Evolutionary conservation across 768 basidiomycete species (phyloP).

Genomic region (Boletus pseudopeckii): DNA sequence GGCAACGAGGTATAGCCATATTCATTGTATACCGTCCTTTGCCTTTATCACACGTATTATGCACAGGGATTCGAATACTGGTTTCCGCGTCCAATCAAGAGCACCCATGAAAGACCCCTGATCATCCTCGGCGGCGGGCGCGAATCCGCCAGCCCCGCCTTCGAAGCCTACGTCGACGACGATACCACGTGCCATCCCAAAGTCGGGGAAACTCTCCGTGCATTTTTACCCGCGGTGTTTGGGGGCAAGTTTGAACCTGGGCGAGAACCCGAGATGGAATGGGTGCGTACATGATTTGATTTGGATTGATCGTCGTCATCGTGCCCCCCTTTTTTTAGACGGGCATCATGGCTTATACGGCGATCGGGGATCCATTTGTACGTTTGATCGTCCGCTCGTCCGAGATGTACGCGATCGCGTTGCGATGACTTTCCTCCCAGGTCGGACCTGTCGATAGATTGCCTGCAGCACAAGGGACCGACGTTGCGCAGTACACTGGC

Average conservation of each 20-base stretch:
- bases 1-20: conserved; percentile 42
- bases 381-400: conserved; percentile 16
- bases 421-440: conserved; percentile 31
- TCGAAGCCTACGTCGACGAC: conserved; percentile 54
- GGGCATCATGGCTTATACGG: conserved; percentile 79
- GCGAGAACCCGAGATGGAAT: conserved; percentile 71
- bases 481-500: conserved; percentile 39
- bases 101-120: conserved; percentile 41
- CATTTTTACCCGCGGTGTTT: conserved; percentile 58
- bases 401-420: no score
- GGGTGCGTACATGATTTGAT: conserved; percentile 60
- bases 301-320: not conserved
- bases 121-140: conserved; percentile 75
- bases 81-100: conserved; percentile 63
- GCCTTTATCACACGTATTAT: no score
- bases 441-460: conserved; percentile 56
- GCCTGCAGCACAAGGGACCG: conserved; percentile 7
- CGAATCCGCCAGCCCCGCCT: conserved; percentile 36
- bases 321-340: conserved; percentile 42
- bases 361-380: conserved; percentile 62
- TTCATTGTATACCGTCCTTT: no score
- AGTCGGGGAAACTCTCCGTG: conserved; percentile 50
- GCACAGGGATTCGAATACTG: conserved; percentile 64
- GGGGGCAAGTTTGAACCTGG: conserved; percentile 48
- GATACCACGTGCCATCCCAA: conserved; percentile 50